A percentile compares a stretch with the other conserved stretches of the same genome.
Evolutionary conservation across 495 filamentous ascomycete species (phyloP).

Genomic region (Neurospora sp.): DNA sequence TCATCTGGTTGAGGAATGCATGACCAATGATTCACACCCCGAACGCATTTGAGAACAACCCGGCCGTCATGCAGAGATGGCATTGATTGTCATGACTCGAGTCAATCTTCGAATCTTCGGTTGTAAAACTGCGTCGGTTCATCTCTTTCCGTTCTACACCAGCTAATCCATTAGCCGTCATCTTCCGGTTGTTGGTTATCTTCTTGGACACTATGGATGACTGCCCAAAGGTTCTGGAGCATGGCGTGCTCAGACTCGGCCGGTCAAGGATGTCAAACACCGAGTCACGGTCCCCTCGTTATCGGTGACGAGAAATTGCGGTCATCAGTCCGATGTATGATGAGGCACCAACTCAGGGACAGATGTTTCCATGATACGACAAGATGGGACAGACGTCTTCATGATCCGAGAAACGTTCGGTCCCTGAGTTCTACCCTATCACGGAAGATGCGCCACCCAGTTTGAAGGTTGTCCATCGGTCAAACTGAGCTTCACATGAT

Average conservation of each 20-base stretch:
- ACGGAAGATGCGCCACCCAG: neutral
- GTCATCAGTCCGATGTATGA: neutral
- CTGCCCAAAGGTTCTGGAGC: neutral
- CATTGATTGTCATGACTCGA: neutral
- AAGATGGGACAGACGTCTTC: neutral
- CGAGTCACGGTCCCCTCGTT: neutral
- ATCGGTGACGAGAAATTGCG: neutral
- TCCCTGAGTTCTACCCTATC: neutral
- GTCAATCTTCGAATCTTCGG: neutral
- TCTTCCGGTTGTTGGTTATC: neutral
- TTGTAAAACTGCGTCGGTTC: neutral
- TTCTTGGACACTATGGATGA: neutral
- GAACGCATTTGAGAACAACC: neutral
- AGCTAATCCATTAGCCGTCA: neutral
- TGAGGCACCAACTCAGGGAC: neutral
- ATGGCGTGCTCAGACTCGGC: neutral
- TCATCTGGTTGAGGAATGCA: neutral
- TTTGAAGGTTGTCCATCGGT: neutral
- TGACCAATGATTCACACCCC: neutral
- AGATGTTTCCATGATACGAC: neutral
- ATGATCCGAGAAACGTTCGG: neutral
- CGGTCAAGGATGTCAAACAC: neutral
- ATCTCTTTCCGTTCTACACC: neutral
- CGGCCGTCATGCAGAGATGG: neutral
- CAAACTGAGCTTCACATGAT: neutral